Evolutionary conservation across 2,329 filamentous ascomycete species (phyloP), one percentile per base, ranked within the genome.

Genomic region (Apiospora arundinis): DNA sequence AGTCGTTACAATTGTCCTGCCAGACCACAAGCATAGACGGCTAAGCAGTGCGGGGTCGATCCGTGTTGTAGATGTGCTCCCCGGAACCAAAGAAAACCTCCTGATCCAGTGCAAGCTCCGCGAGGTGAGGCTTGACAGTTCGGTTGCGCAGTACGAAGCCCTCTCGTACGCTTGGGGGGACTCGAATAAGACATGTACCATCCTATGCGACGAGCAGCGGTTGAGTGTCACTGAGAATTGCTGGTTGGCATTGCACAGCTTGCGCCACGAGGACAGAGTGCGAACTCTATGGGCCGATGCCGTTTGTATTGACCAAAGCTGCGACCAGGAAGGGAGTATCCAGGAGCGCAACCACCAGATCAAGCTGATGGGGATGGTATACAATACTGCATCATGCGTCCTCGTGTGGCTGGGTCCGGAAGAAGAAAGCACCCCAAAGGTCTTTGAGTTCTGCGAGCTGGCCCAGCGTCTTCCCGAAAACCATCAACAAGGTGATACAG

Each of bases 91-190:
- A 25, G 23, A 52, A 11, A n/a, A 25, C 4, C 14, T 11, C 16
- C 12, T 2, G 40, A 65, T 65, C 5, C 14, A 40, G 6, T 68
- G 42, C 44, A 14, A 25, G 44, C 40, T 68, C 40, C 40, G 40
- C 66, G 40, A 68, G 21, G 66, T 48, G n/a, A 4, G 4, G 6
- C 66, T 68, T 0, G n/a, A 23, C n/a, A 16, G 28, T 23, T 11
- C 25, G 3, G 60, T 18, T 37, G n/a, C 14, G 4, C n/a, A 45
- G n/a, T 68, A 67, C 65, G 65, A 46, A 44, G 65, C 65, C 7
- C 42, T 67, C 6, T 67, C 65, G 42, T 67, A 67, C 65, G 65
- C 16, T 11, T 67, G 65, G 65, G 56, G 56, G 5, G 25, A 28
- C 37, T 5, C 60, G 14, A 32, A 65, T 21, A 12, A 23, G 25